Base-by-base conservation (phyloP, 768 basidiomycete genomes). In the Vararia minispora region DNA sequence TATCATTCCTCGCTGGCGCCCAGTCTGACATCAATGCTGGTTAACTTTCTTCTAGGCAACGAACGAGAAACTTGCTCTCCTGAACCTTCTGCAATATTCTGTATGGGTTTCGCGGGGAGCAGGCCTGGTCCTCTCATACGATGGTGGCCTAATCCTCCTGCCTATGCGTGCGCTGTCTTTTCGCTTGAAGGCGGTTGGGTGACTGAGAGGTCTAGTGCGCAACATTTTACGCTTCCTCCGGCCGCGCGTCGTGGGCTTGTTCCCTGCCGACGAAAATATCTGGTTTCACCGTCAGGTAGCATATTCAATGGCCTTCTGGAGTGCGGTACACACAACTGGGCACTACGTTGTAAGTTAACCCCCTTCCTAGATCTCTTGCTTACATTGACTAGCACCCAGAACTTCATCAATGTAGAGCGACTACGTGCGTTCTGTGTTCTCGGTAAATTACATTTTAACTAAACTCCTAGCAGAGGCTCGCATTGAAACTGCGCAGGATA, bases 211-310 rank as follows among this genome's bases (percentile, higher is more conserved):
- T n/a, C n/a, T n/a, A n/a, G n/a, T 91, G 42, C 81, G 89, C 52
- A 91, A 91, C 56, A 61, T 86, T 54, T 74, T 92, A 55, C 81
- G 84, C 42, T 59, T 85, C 45, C 59, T 91, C 45, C 79, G 90
- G 25, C 90, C 89, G 10, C 72, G 65, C 48, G 50, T 92, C 31
- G 62, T 73, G 16, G 80, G 82, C 73, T 61, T 83, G 40, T 77
- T 91, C 65, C 88, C 89, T 14, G 80, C 82, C 40, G 89, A 94
- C 57, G 89, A 92, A 64, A 86, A 86, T 49, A 80, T 92, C 52
- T 91, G 89, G 89, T 88, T 83, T 69, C 89, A 92, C 59, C 67
- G 86, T 38, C 87, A 91, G 55, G 83, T 91, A 33, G 90, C 90
- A n/a, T 94, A 92, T 58, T 84, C 83, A 6, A 78, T 90, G 73